Conservation (phyloP, 2,329 filamentous ascomycete genomes). For the Cytospora schulzeri region DNA sequence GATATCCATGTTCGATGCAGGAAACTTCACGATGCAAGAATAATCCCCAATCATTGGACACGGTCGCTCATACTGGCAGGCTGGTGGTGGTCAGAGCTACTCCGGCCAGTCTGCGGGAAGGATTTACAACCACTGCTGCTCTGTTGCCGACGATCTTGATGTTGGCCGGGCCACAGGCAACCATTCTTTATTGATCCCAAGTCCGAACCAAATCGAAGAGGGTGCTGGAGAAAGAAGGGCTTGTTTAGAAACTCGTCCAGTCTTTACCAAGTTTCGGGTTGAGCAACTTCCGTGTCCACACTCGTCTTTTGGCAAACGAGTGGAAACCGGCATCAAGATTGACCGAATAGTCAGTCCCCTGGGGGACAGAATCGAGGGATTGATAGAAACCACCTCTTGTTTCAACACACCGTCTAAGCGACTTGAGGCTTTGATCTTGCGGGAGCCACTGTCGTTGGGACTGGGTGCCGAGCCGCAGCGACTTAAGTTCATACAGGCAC, state of each 20-base stretch:
- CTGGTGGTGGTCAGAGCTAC: background rate
- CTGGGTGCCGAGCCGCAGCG: background rate
- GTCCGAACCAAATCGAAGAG: background rate
- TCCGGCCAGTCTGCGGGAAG: background rate
- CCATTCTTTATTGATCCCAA: background rate
- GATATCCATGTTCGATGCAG: background rate
- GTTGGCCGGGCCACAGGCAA: slow-evolving; percentile 1
- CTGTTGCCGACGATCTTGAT: background rate
- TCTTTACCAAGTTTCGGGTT: slow-evolving; percentile 12
- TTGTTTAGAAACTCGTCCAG: slow-evolving; percentile 13
- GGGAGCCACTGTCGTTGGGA: slow-evolving; percentile 18
- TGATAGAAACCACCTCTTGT: slow-evolving; percentile 39
- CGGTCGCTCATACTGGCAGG: background rate
- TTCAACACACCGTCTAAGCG: slow-evolving; percentile 39
- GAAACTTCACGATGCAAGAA: background rate
- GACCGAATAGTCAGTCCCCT: slow-evolving; percentile 5
- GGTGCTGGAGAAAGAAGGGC: background rate
- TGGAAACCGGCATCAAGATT: slow-evolving; percentile 8
- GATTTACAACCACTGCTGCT: background rate
- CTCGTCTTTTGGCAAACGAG: background rate
- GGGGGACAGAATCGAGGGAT: no score
- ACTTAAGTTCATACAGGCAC: background rate
- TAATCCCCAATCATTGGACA: background rate
- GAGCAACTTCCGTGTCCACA: slow-evolving; percentile 1
- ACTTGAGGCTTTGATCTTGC: slow-evolving; percentile 22